Base-by-base conservation (phyloP, 2,329 filamentous ascomycete genomes). In the Xylaria arbuscula region DNA sequence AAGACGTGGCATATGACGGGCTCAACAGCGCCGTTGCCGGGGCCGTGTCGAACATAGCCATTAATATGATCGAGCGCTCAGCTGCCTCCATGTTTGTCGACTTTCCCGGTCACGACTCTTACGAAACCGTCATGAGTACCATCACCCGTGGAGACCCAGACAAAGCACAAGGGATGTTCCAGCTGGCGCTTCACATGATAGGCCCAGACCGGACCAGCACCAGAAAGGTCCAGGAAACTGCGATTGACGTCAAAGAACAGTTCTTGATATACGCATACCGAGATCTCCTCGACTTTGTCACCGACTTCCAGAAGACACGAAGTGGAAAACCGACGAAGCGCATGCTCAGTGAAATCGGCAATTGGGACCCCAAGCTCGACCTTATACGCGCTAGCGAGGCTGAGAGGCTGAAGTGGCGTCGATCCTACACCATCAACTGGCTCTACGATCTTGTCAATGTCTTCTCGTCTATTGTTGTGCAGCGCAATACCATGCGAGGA, bases 401-500 rank as follows among this genome's bases (percentile, higher is more conserved):
- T 5, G 72, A 85, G 58, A 75, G 82, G 24, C 47, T 83, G 3
- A 74, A 78, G 9, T 87, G 84, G 84, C 82, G 84, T 7, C 81
- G 83, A 1, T 71, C 75, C 0, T 86, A 84, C 62, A 84, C 81
- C 1, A 84, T 87, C 67, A 85, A 83, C 66, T 86, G 83, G 84
- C 79, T 87, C 0, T 86, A 86, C 67, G 83, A 86, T 62, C 71
- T 87, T 6, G 82, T 86, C 70, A 86, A 85, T 59, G 32, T 83
- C 4, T 84, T 80, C 63, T 82, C 82, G 0, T 70, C 75, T 3
- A 73, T 81, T 64, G 80, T 83, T 19, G 75, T 83, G 1, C 78
- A 83, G 62, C 76, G 75, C 6, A 82, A 79, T 45, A 79, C 69
- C 9, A 65, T 76, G 53, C 78, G 76, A 55, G 80, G 78, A 2